Percentiles rank a stretch among this genome's conserved stretches.
phyloP scores from a whole-genome alignment of 305 asterid genomes.

The Nicotiana rustica region DNA sequence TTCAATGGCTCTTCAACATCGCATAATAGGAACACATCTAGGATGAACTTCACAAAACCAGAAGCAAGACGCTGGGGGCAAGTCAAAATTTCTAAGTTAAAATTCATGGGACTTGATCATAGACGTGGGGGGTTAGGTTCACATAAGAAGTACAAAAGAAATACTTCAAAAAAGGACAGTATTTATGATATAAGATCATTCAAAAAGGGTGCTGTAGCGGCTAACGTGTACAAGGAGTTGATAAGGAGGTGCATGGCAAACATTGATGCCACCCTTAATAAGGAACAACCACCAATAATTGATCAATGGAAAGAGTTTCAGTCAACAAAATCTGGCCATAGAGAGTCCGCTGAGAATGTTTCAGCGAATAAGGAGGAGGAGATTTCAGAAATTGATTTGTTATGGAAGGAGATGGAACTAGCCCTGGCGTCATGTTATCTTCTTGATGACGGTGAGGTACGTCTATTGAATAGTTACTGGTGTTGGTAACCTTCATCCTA shows the following conservation, averaged over 20 bases:
- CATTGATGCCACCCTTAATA: conserved; percentile 78
- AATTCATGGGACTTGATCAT: conserved; percentile 35
- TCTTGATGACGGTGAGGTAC: conserved; percentile 78
- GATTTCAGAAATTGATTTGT: conserved; percentile 76
- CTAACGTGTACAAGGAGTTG: conserved; percentile 85
- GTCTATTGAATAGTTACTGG: conserved; percentile 31
- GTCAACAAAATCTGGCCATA: conserved; percentile 49
- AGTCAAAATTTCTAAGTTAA: conserved; percentile 34
- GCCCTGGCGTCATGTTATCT: conserved; percentile 88
- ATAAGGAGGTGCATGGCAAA: conserved; percentile 81
- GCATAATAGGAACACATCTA: conserved; percentile 52
- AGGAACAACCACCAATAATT: conserved; percentile 71
- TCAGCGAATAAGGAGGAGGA: conserved; percentile 54
- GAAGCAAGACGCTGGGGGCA: conserved; percentile 49
- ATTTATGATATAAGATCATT: conserved; percentile 81
- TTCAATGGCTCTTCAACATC: conserved; percentile 56
- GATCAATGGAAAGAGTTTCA: conserved; percentile 90
- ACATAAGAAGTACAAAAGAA: conserved; percentile 49
- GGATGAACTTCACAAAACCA: conserved; percentile 50
- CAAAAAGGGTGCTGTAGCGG: conserved; percentile 75
- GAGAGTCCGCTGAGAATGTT: conserved; percentile 51
- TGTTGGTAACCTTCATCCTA: neutral
- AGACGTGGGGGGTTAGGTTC: conserved; percentile 46
- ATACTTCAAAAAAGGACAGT: conserved; percentile 70
- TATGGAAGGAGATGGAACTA: conserved; percentile 96